Base-by-base conservation (phyloP, 192 early-diverging fungal species). In the Phlyctochytrium bullatum region DNA sequence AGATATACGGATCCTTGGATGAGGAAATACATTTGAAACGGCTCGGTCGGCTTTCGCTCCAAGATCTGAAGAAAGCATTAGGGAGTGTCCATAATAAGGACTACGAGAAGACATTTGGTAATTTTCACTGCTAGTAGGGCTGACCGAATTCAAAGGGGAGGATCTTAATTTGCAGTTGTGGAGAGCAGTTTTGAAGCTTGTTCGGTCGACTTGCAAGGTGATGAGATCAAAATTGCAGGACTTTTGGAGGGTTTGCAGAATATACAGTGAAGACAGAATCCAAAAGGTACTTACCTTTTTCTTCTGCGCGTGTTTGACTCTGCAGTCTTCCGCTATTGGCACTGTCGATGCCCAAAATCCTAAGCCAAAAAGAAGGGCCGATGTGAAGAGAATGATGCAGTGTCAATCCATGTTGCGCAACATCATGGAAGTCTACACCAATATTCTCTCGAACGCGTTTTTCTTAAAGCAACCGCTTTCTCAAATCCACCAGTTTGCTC, bases 171-270 rank as follows among this genome's bases (percentile, higher is more conserved):
- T 90, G 14, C 89, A 89, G 64, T 73, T 80, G 29, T 94, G 93
- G 90, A 83, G 87, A 56, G 84, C 89, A 1, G 89, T 83, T 10
- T 67, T 84, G 10, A 78, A 80, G 0, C 73, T 91, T 25, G 88
- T 94, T 33, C 88, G 91, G 71, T 79, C 80, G 10, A 76, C 94
- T 2, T 94, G 93, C n/a, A 83, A 89, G 52, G 76, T 91, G 10
- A 73, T 98, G 17, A 65, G 84, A 25, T 81, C 86, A 34, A 83
- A 84, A 33, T 65, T 98, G 58, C 94, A 93, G 2, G 92, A 93
- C 64, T 98, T 98, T 80, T 96, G 96, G 92, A 88, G 91, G 74
- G 73, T 96, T 1, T 90, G 92, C 56, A 86, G 87, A 60, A 84
- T 92, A 2, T 98, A 85, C 68, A 90, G 91, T 70, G 96, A 96